These are phyloP conservation scores for Agrocybe chaxingu DNA, from an alignment of 768 basidiomycete species.

Conservation along the genomic window DNA sequence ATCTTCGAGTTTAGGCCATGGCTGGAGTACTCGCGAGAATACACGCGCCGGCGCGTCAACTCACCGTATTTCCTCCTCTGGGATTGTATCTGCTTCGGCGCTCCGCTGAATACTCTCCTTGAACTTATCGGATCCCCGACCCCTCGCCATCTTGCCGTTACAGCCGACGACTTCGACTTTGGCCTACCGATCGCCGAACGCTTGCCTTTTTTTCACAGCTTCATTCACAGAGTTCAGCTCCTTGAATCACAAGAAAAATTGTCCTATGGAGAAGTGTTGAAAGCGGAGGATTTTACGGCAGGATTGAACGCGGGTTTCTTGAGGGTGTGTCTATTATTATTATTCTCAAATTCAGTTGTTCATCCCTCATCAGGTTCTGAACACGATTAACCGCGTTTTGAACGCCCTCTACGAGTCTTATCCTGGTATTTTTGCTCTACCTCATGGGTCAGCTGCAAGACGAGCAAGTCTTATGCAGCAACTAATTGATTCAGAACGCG, in stretches of 20 bases:
- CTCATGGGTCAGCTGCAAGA: conserved; percentile 20
- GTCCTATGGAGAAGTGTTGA: conserved; percentile 37
- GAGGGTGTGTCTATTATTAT: conserved; percentile 23
- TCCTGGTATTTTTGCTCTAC: conserved; percentile 31
- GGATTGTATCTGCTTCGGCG: conserved; percentile 35
- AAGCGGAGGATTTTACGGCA: conserved; percentile 32
- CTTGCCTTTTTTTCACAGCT: conserved; percentile 26
- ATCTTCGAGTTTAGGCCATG: conserved; percentile 35
- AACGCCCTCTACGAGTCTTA: conserved; percentile 30
- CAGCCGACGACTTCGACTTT: conserved; percentile 27
- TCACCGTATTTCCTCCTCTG: conserved; percentile 30
- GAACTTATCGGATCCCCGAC: conserved; percentile 35
- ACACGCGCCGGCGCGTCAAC: conserved; percentile 20
- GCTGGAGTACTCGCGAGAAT: conserved; percentile 25
- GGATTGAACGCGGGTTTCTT: conserved; percentile 28
- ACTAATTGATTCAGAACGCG: conserved; percentile 29
- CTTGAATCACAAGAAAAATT: conserved; percentile 30
- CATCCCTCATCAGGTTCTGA: conserved; percentile 24
- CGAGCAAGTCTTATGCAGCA: conserved; percentile 25
- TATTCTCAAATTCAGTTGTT: background rate
- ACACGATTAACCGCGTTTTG: conserved; percentile 31
- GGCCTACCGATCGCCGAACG: conserved; percentile 25
- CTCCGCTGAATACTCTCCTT: conserved; percentile 31
- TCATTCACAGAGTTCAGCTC: conserved; percentile 32
- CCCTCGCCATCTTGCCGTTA: conserved; percentile 22